These are phyloP conservation scores for Prototheca wickerhamii DNA, from an alignment of 163 green algal species.

Conservation along the genomic window DNA sequence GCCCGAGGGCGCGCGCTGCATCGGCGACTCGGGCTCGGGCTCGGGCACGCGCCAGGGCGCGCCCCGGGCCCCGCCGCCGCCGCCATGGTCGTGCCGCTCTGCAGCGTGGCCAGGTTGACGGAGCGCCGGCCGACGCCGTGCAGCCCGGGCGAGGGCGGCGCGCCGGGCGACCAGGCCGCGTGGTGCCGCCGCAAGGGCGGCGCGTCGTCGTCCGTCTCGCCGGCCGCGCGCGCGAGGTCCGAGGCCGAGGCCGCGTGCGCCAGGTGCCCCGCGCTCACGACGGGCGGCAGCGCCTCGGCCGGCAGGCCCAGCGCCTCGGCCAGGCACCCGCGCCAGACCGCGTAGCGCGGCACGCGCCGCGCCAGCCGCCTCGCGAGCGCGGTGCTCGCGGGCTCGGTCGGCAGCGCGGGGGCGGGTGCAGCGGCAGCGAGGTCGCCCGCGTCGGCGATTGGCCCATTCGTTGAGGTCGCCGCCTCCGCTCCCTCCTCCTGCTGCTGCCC, in stretches of 20 bases:
- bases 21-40: too few relatives aligned
- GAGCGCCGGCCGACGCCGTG: too few relatives aligned
- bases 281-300: constrained; percentile 12
- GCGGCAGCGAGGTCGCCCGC: too few relatives aligned
- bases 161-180: neutral
- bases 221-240: neutral
- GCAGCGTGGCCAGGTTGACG: too few relatives aligned
- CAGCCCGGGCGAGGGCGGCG: too few relatives aligned
- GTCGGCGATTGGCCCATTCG: too few relatives aligned
- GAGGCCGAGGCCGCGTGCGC: neutral
- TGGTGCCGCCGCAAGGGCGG: too few relatives aligned
- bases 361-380: constrained; percentile 21
- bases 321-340: constrained; percentile 13
- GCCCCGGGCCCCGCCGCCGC: too few relatives aligned
- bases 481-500: neutral
- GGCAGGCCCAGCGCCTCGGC: constrained; percentile 22
- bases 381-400: neutral
- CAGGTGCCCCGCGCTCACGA: neutral
- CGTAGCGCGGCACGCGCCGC: constrained; percentile 18
- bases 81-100: too few relatives aligned
- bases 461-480: neutral
- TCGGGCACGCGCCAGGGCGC: too few relatives aligned
- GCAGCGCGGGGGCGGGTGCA: too few relatives aligned
- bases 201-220: constrained; percentile 19
- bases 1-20: too few relatives aligned